These are phyloP conservation scores for Chlorokybus atmophyticus DNA, from an alignment of 139 green algal genomes.

Conservation along the genomic window DNA sequence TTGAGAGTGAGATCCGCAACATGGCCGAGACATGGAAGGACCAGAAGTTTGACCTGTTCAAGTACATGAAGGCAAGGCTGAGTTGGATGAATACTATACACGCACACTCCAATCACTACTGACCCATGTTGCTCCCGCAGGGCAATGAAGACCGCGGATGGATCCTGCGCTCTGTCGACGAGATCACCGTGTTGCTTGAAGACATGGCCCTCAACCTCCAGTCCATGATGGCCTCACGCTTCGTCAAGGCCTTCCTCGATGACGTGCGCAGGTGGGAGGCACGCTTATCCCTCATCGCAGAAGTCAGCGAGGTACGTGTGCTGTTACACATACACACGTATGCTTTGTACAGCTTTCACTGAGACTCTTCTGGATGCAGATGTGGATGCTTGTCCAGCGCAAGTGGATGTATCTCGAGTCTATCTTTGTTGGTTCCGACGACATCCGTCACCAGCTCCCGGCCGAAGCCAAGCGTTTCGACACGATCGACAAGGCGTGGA, in stretches of 20 bases:
- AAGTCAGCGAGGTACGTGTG: slow-evolving; percentile 64
- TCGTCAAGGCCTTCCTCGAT: slow-evolving; percentile 62
- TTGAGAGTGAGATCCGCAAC: slow-evolving; percentile 74
- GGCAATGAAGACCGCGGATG: slow-evolving; percentile 52
- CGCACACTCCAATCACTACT: too few species aligned
- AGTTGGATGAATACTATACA: too few species aligned
- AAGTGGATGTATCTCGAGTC: slow-evolving; percentile 80
- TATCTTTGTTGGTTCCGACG: slow-evolving; percentile 68
- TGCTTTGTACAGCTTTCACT: too few species aligned
- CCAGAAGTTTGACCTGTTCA: slow-evolving; percentile 50
- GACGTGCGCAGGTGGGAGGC: slow-evolving; percentile 59
- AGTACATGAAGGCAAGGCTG: too few species aligned
- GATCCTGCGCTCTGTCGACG: slow-evolving; percentile 58
- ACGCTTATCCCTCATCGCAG: slow-evolving; percentile 57
- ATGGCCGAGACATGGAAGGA: slow-evolving; percentile 61
- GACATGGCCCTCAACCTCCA: slow-evolving; percentile 74
- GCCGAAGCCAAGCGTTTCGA: slow-evolving; percentile 70
- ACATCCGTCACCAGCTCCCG: slow-evolving; percentile 70
- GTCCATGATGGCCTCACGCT: slow-evolving; percentile 68
- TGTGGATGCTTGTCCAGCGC: slow-evolving; percentile 57
- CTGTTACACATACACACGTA: too few species aligned
- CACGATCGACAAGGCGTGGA: slow-evolving; percentile 54
- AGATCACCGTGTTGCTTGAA: slow-evolving; percentile 63
- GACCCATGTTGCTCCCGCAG: too few species aligned
- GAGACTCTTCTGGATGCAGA: too few species aligned